Evolutionary conservation across 2,329 filamentous ascomycete species (phyloP).

Genomic region (Hymenoscyphus fructigenus): DNA sequence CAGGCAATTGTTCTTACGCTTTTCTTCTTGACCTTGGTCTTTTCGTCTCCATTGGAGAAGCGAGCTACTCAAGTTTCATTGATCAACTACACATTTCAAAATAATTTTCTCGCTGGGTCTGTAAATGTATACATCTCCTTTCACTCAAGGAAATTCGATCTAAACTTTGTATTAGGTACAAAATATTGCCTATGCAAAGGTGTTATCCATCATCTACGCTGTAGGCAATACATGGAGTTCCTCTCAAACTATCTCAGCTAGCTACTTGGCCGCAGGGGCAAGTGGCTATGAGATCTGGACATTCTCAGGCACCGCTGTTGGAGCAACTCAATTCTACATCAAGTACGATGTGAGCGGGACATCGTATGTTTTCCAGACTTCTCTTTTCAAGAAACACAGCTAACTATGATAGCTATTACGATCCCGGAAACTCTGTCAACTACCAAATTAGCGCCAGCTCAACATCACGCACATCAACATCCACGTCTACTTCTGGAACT

Average conservation of each 20-base stretch:
- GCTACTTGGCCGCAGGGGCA: constrained; percentile 24
- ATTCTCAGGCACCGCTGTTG: constrained; percentile 31
- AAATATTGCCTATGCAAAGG: constrained; percentile 32
- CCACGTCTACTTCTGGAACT: neutral
- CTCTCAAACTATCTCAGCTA: constrained; percentile 25
- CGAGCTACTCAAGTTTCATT: constrained; percentile 29
- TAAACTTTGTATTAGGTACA: constrained; percentile 24
- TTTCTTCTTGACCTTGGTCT: neutral
- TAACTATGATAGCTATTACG: constrained; percentile 25
- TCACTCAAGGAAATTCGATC: constrained; percentile 2
- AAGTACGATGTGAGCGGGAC: constrained; percentile 33
- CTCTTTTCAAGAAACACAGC: neutral
- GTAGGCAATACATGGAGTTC: constrained; percentile 28
- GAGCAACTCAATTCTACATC: constrained; percentile 34
- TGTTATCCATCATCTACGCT: constrained; percentile 29
- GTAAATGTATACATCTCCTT: constrained; percentile 26
- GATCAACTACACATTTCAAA: constrained; percentile 26
- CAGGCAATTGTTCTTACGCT: neutral
- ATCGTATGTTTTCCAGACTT: constrained; percentile 10
- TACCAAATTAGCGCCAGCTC: constrained; percentile 22
- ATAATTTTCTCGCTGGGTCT: constrained; percentile 30
- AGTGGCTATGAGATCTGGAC: constrained; percentile 31
- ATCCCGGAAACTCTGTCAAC: constrained; percentile 32
- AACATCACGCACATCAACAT: neutral
- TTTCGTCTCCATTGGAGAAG: constrained; percentile 19